Evolutionary conservation across 176 grass and related monocot genomes (phyloP).

Genomic region (Miscanthus lutarioriparius): DNA sequence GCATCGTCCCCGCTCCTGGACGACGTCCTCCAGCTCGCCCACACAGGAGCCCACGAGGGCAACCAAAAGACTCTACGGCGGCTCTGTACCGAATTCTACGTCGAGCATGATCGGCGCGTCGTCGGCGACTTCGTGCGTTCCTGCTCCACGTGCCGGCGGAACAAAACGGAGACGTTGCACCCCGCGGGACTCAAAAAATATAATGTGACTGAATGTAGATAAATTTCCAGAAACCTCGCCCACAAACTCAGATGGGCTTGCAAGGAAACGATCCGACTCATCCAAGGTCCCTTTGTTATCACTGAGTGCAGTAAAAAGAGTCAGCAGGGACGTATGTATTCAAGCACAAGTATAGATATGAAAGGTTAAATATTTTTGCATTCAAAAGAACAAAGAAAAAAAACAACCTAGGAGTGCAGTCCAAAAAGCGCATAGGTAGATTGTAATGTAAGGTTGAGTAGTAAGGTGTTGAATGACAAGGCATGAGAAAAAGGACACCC

Average conservation of each 20-base stretch:
- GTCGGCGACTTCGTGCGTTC: too few species aligned
- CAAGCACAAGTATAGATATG: neutral
- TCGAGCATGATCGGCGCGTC: too few species aligned
- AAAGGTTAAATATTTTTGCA: conserved; percentile 8
- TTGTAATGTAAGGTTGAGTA: conserved; percentile 89
- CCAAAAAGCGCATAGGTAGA: conserved; percentile 85
- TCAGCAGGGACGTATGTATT: neutral
- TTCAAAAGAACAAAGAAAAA: conserved; percentile 3
- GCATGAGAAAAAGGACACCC: conserved; percentile 86
- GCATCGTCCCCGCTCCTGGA: too few species aligned
- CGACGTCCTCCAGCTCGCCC: too few species aligned
- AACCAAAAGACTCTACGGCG: too few species aligned
- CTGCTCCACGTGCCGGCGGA: too few species aligned
- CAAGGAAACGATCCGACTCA: conserved; percentile 84
- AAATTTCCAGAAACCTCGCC: conserved; percentile 48
- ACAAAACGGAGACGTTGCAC: too few species aligned
- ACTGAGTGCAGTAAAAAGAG: conserved; percentile 45
- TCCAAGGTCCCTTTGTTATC: conserved; percentile 52
- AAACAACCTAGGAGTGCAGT: conserved; percentile 85
- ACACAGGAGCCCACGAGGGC: too few species aligned
- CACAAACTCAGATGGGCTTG: conserved; percentile 68
- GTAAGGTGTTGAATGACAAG: conserved; percentile 96
- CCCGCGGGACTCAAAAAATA: conserved; percentile 85
- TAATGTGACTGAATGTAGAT: conserved; percentile 76
- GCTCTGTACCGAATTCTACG: too few species aligned